Conservation (phyloP, 2,329 filamentous ascomycete species). For the Herpomyces periplanetae region DNA sequence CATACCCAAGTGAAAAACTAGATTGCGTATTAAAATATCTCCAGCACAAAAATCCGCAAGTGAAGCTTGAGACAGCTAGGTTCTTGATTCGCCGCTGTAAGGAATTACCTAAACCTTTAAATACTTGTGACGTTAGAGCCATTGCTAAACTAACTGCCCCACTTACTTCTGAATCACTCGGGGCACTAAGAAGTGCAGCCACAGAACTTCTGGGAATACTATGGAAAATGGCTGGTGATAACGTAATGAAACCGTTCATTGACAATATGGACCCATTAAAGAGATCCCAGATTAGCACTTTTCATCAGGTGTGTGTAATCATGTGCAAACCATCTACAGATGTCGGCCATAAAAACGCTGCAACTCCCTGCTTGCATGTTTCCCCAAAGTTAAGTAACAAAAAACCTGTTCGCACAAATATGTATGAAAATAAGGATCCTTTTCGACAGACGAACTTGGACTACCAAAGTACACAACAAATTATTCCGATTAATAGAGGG, state of each 20-base stretch:
- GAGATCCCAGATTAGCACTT: conserved; percentile 85
- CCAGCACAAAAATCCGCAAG: conserved; percentile 78
- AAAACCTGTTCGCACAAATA: too few relatives aligned
- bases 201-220: conserved; percentile 69
- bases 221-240: conserved; percentile 95
- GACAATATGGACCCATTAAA: conserved; percentile 81
- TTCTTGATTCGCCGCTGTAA: conserved; percentile 65
- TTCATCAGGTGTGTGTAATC: conserved; percentile 37
- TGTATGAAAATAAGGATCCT: too few relatives aligned
- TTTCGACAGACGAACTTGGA: too few relatives aligned
- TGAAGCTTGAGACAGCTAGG: conserved; percentile 76
- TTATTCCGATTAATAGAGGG: too few relatives aligned
- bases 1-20: conserved; percentile 42
- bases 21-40: conserved; percentile 57
- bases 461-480: too few relatives aligned
- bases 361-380: too few relatives aligned
- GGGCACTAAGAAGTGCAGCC: conserved; percentile 46
- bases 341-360: too few relatives aligned
- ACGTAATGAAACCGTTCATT: conserved; percentile 65
- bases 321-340: too few relatives aligned
- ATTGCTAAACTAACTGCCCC: conserved; percentile 74
- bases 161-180: conserved; percentile 52
- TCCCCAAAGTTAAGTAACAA: too few relatives aligned
- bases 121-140: conserved; percentile 38
- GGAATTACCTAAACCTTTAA: conserved; percentile 42